Evolutionary conservation across 306 rosid species (phyloP), one percentile per base, ranked within the genome.

Genomic region (Lablab purpureus): DNA sequence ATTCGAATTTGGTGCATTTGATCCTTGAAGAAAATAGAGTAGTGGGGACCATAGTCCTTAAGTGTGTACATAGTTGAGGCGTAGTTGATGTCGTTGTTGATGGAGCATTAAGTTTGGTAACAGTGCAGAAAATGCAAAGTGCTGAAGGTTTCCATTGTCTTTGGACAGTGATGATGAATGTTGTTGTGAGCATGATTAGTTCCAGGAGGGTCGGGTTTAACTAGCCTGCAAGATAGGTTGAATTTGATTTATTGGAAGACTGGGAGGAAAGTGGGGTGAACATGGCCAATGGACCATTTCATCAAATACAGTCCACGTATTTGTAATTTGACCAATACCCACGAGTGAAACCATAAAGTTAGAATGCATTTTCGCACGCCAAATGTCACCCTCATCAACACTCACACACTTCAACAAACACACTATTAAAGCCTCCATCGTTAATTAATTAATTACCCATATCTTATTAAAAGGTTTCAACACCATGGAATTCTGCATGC

Each of bases 11-110:
- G n/a, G 25, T 34, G 62, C 8, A 60, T 40, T 52, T 79, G 67
- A 49, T 77, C 64, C 21, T 71, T 60, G 43, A 67, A 37, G 56
- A 65, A 17, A 71, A 66, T 28, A 47, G 82, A 64, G 45, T 15
- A 55, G 82, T 75, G 82, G 89, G 89, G 89, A 82, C 89, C 86
- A 23, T 47, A 54, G 70, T 76, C 70, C 80, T 50, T 78, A 67
- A 65, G 71, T 72, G 30, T 67, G 41, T 21, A 22, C 17, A 76
- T 56, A 73, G 81, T 22, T 78, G 82, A 81, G 49, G 46, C 52
- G 74, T 75, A 64, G 49, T 79, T 71, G 51, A 75, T 71, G 82
- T 86, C 80, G 52, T 75, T 71, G 71, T 79, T 56, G n/a, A 55
- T 75, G 86, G 80, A 85, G 80, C 84, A 82, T 82, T 76, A 71